Percentiles rank a stretch among this genome's conserved stretches.
phyloP scores from a whole-genome alignment of 2,329 filamentous ascomycete species.

The Daldinia sp. region DNA sequence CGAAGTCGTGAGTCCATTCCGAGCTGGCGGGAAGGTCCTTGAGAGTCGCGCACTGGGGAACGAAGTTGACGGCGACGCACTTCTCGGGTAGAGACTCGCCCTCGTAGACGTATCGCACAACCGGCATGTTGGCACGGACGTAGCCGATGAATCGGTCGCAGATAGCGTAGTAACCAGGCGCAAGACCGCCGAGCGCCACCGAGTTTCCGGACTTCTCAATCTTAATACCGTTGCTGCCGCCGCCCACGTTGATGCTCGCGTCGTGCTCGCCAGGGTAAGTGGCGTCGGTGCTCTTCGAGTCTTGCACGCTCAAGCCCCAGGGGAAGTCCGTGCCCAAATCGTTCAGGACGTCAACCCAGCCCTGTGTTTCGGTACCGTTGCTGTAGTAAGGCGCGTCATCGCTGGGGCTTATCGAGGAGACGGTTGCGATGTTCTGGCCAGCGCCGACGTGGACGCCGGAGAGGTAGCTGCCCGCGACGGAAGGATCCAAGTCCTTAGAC shows the following conservation, averaged over 20 bases:
- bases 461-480: constrained; percentile 19
- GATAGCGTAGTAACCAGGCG: constrained; percentile 14
- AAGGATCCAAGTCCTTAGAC: constrained; percentile 18
- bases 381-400: constrained; percentile 24
- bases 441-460: constrained; percentile 18
- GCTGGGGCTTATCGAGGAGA: background rate
- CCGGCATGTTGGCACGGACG: background rate
- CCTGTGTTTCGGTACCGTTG: constrained; percentile 14
- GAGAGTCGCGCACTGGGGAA: constrained; percentile 20
- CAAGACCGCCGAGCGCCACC: background rate
- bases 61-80: constrained; percentile 22
- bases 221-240: constrained; percentile 15
- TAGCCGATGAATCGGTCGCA: constrained; percentile 22
- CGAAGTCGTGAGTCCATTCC: constrained; percentile 27
- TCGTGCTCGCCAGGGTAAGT: constrained; percentile 25
- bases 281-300: background rate
- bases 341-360: constrained; percentile 13
- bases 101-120: constrained; percentile 25
- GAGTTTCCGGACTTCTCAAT: background rate
- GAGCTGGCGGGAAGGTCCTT: constrained; percentile 12
- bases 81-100: constrained; percentile 19
- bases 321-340: constrained; percentile 21
- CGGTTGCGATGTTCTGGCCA: constrained; percentile 24
- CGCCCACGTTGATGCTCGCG: constrained; percentile 21
- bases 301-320: constrained; percentile 20